phyloP scores from a whole-genome alignment of 108 stramenopile genomes.

The Skeletonema marinoi region DNA sequence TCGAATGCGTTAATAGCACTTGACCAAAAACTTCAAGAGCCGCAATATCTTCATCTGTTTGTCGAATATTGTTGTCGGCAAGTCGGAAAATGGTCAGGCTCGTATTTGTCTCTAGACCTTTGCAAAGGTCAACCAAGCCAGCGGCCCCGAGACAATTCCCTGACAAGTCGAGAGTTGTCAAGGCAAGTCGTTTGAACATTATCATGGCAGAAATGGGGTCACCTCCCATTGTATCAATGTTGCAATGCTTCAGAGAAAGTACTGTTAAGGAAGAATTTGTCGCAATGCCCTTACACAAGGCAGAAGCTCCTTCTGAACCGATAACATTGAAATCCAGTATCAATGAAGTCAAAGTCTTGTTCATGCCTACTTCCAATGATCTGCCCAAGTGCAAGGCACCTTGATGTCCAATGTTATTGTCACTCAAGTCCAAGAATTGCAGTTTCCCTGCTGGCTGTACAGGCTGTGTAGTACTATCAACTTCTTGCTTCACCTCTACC shows the following conservation, averaged over 20 bases:
- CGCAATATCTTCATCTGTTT: conserved; percentile 30
- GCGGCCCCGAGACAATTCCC: conserved; percentile 44
- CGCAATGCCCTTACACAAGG: conserved; percentile 59
- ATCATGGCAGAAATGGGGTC: conserved; percentile 50
- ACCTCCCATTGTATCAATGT: conserved; percentile 34
- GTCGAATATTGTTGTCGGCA: conserved; percentile 51
- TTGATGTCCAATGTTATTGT: conserved; percentile 43
- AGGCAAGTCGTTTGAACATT: conserved; percentile 28
- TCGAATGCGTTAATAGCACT: conserved; percentile 18
- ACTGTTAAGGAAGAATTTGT: conserved; percentile 61
- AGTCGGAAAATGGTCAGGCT: conserved; percentile 39
- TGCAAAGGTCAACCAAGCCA: conserved; percentile 43
- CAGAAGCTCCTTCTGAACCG: conserved; percentile 40
- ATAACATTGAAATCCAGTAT: conserved; percentile 62
- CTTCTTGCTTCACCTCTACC: conserved; percentile 3
- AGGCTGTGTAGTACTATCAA: not conserved
- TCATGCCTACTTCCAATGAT: conserved; percentile 47
- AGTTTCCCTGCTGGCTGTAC: conserved; percentile 41
- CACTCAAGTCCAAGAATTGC: conserved; percentile 51
- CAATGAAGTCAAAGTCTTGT: conserved; percentile 48
- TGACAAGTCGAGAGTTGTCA: conserved; percentile 42
- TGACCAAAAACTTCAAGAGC: conserved; percentile 38
- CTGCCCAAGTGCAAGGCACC: conserved; percentile 56
- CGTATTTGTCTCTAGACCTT: conserved; percentile 42
- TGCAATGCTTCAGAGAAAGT: conserved; percentile 53